A percentile compares a stretch with the other conserved stretches of the same genome.
These are phyloP conservation scores for Kwoniella mangroviensis DNA, from an alignment of 768 basidiomycete species.

Conservation along the genomic window DNA sequence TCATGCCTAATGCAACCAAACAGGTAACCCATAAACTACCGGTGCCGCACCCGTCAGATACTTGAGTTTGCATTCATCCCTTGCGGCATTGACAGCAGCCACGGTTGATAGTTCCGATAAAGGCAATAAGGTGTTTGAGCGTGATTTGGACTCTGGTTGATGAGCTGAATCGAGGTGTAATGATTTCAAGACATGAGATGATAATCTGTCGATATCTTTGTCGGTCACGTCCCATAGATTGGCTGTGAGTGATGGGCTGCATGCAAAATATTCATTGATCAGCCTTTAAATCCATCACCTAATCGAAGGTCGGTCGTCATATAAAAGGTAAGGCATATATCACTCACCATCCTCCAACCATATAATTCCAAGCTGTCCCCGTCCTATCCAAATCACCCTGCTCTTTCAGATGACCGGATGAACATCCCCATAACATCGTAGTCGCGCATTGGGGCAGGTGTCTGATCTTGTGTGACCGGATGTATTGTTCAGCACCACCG, in stretches of 20 bases:
- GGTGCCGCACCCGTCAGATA: slow-evolving; percentile 95
- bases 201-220: slow-evolving; percentile 92
- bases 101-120: slow-evolving; percentile 64
- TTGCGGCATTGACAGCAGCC: slow-evolving; percentile 75
- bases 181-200: slow-evolving; percentile 78
- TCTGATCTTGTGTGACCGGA: slow-evolving; percentile 82
- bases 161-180: slow-evolving; percentile 62
- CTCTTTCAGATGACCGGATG: slow-evolving; percentile 82
- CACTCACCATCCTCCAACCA: slow-evolving; percentile 94
- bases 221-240: slow-evolving; percentile 99
- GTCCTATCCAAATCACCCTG: slow-evolving; percentile 93
- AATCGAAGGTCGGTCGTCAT: neutral
- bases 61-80: slow-evolving; percentile 82
- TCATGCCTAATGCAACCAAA: slow-evolving; percentile 66
- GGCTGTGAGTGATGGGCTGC: slow-evolving; percentile 85
- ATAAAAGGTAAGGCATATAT: neutral
- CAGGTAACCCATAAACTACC: slow-evolving; percentile 93
- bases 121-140: slow-evolving; percentile 27
- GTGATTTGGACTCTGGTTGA: slow-evolving; percentile 15
- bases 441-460: slow-evolving; percentile 83
- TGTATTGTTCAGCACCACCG: slow-evolving; percentile 92
- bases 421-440: slow-evolving; percentile 98
- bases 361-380: slow-evolving; percentile 92
- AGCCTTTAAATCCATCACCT: neutral
- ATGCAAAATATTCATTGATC: neutral